A percentile compares a stretch with the other conserved stretches of the same genome.
phyloP scores from a whole-genome alignment of 257 asterid genomes.

The Handroanthus guayacan region DNA sequence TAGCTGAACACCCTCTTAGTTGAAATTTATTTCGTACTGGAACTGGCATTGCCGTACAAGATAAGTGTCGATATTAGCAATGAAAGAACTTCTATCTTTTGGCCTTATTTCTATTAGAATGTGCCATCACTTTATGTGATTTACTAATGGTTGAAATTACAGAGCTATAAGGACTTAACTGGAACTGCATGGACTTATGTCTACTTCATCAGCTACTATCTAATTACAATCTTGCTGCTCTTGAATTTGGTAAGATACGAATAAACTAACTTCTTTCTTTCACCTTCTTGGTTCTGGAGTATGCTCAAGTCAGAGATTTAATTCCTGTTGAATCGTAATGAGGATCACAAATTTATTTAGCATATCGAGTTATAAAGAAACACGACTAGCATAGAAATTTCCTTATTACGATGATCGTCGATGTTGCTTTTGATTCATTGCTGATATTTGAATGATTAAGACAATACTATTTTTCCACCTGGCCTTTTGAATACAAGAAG shows the following conservation, averaged over 20 bases:
- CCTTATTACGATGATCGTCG: too few species aligned
- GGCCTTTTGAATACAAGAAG: too few species aligned
- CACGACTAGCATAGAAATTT: too few species aligned
- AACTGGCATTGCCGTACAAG: conserved; percentile 5
- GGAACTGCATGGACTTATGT: conserved; percentile 79
- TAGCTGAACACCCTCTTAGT: too few species aligned
- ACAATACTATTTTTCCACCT: too few species aligned
- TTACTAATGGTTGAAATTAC: conserved; percentile 47
- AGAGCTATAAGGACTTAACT: conserved; percentile 88
- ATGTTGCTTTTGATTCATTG: too few species aligned
- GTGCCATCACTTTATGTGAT: conserved; percentile 13
- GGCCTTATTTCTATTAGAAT: conserved; percentile 24
- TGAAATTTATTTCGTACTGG: conserved; percentile 5
- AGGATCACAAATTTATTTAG: too few species aligned
- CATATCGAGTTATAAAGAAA: too few species aligned
- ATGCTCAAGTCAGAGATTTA: not conserved
- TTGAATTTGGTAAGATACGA: conserved; percentile 77
- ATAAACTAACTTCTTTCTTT: conserved; percentile 3
- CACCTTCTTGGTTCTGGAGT: not conserved
- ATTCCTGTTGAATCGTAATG: not conserved
- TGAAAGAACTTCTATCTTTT: conserved; percentile 19
- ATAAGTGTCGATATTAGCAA: not conserved
- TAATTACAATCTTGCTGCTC: conserved; percentile 80
- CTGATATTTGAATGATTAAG: too few species aligned
- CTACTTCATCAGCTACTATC: conserved; percentile 97